Evolutionary conservation across 75 land plant species (phyloP).

Genomic region (Picea sitchensis): DNA sequence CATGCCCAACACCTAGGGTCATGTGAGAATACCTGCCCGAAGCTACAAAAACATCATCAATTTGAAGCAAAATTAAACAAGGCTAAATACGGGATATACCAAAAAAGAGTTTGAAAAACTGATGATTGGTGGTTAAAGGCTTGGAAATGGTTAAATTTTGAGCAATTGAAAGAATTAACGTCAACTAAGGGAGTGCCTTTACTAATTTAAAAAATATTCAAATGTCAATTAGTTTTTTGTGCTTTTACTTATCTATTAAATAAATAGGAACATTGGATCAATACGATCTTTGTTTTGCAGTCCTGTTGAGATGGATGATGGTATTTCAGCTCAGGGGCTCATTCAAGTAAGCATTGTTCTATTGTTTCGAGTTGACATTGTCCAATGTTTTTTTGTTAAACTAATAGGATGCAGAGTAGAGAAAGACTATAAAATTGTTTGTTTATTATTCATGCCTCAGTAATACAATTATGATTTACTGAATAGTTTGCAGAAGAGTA

Average conservation of each 20-base stretch:
- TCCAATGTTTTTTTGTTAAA: neutral
- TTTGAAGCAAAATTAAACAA: no score
- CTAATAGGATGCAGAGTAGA: neutral
- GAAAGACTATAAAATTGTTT: neutral
- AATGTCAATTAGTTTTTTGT: no score
- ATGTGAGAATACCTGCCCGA: no score
- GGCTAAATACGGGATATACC: no score
- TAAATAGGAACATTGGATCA: neutral
- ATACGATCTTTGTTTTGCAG: constrained; percentile 24
- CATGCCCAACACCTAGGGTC: no score
- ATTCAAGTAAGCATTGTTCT: constrained; percentile 42
- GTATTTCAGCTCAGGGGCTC: constrained; percentile 59
- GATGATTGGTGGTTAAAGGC: neutral
- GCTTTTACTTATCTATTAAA: neutral
- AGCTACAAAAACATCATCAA: no score
- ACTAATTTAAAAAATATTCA: neutral
- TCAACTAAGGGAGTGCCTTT: neutral
- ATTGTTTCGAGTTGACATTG: neutral
- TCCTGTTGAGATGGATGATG: constrained; percentile 73
- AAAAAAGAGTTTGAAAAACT: no score
- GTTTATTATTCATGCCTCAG: neutral
- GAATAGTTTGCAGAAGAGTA: constrained; percentile 70
- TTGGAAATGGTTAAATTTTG: neutral
- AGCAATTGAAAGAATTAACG: neutral
- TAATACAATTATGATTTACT: constrained; percentile 9